Conservation (phyloP, 2,329 filamentous ascomycete species). For the Rhynchosporium graminicola region DNA sequence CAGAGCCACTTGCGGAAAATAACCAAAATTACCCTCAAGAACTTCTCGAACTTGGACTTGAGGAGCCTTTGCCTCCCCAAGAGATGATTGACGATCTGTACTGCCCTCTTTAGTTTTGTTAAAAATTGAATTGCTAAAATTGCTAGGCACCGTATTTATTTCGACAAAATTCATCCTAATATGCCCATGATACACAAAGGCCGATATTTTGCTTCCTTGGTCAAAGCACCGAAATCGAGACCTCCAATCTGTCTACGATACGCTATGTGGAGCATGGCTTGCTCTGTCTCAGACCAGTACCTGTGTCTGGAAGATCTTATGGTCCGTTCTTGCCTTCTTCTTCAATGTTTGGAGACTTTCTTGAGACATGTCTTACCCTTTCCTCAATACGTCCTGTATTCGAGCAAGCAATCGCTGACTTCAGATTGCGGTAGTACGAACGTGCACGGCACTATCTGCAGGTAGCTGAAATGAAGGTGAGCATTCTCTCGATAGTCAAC, state of each 20-base stretch:
- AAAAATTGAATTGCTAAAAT: slow-evolving; percentile 20
- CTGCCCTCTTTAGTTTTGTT: slow-evolving; percentile 34
- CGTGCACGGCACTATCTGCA: slow-evolving; percentile 82
- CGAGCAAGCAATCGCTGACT: too few species aligned
- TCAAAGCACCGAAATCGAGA: slow-evolving; percentile 69
- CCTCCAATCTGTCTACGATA: slow-evolving; percentile 85
- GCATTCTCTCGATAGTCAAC: slow-evolving; percentile 17
- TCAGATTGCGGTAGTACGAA: slow-evolving; percentile 52
- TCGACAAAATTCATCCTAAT: slow-evolving; percentile 70
- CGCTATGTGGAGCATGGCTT: slow-evolving; percentile 82
- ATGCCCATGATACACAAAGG: slow-evolving; percentile 77
- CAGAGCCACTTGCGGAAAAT: slow-evolving; percentile 16
- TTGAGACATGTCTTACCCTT: too few species aligned
- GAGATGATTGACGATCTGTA: slow-evolving; percentile 84
- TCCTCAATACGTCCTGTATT: too few species aligned
- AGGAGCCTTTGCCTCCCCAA: slow-evolving; percentile 76
- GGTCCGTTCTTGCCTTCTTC: too few species aligned
- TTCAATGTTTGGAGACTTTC: too few species aligned
- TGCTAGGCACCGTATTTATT: slow-evolving; percentile 70
- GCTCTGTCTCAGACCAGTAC: slow-evolving; percentile 72
- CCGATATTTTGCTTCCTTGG: slow-evolving; percentile 74
- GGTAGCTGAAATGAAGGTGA: slow-evolving; percentile 76
- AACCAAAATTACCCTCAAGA: slow-evolving; percentile 51
- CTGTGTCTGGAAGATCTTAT: slow-evolving; percentile 72
- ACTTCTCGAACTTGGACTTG: slow-evolving; percentile 77